Base-by-base conservation (phyloP, 73 alveolate species). In the Blepharisma japonicum region DNA sequence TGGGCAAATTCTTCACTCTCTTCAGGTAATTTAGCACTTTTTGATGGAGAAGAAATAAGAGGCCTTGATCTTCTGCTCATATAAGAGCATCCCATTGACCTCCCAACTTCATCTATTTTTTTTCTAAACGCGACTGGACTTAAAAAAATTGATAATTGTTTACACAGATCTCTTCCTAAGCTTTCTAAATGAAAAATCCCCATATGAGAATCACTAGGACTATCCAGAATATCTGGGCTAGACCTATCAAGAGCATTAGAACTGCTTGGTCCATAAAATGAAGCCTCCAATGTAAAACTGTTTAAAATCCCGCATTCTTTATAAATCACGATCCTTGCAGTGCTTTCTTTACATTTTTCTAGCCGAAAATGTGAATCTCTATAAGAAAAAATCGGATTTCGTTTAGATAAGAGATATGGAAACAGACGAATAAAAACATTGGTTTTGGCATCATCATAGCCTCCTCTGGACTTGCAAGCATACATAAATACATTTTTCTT, bases 201-300 rank as follows among this genome's bases (percentile, higher is more conserved):
- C 18, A 70, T 9, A n/a, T 70, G 66, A 9, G 42, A 25, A 25
- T 70, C 80, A 2, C 5, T 9, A n/a, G 14, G n/a, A 20, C 47
- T 14, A 14, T 61, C 74, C 47, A 25, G 18, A 61, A 25, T 14
- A 18, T 61, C 74, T 1, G 42, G 42, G 42, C 23, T 53, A n/a
- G 18, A n/a, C 18, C 23, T 53, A n/a, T 53, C 68, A n/a, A 53
- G 68, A 53, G 18, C 23, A n/a, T 0, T 20, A 3, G 0, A n/a
- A n/a, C 23, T 14, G 23, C 32, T n/a, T 2, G 98, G 96, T 6
- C 99, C 99, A 72, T 97, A 94, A 78, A 95, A 94, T n/a, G 98
- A 92, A 38, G 96, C 94, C 72, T 95, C 99, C 47, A 95, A 71
- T 0, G 99, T 95, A 78, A 76, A 95, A 71, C 95, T 83, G 50